Evolutionary conservation across 345 rosid species (phyloP).

Genomic region (Eutrema heterophyllum): DNA sequence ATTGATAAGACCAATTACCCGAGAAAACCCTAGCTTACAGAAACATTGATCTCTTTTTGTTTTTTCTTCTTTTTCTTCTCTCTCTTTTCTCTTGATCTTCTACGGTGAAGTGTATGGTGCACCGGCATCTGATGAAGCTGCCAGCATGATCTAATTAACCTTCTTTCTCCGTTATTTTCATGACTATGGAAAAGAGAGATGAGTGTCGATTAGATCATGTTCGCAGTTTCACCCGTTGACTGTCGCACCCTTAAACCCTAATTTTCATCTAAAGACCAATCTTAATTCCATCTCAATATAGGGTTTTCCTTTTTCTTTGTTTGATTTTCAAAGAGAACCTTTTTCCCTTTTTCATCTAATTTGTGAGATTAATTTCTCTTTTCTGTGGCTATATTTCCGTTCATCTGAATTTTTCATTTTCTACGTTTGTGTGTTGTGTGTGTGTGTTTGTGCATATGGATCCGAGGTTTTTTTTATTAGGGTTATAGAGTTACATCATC

Average conservation of each 20-base stretch:
- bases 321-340: background rate
- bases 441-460: background rate
- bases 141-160: slow-evolving; percentile 94
- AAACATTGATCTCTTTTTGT: background rate
- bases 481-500: background rate
- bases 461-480: background rate
- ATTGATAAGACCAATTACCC: slow-evolving; percentile 9
- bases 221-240: slow-evolving; percentile 85
- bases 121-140: slow-evolving; percentile 93
- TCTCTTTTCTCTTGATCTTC: background rate
- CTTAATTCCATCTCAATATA: background rate
- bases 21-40: slow-evolving; percentile 14
- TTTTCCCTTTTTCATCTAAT: background rate
- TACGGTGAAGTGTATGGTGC: slow-evolving; percentile 34
- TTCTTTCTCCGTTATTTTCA: slow-evolving; percentile 26
- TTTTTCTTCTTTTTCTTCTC: background rate
- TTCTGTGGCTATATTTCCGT: background rate
- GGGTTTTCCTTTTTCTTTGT: background rate
- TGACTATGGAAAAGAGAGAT: slow-evolving; percentile 9
- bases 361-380: background rate
- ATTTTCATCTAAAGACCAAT: background rate
- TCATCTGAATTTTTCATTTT: background rate
- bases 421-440: background rate
- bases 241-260: slow-evolving; percentile 49
- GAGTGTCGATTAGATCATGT: slow-evolving; percentile 71